A percentile compares a stretch with the other conserved stretches of the same genome.
phyloP scores from a whole-genome alignment of 2,329 filamentous ascomycete species.

The Scopulariopsis brevicaulis region DNA sequence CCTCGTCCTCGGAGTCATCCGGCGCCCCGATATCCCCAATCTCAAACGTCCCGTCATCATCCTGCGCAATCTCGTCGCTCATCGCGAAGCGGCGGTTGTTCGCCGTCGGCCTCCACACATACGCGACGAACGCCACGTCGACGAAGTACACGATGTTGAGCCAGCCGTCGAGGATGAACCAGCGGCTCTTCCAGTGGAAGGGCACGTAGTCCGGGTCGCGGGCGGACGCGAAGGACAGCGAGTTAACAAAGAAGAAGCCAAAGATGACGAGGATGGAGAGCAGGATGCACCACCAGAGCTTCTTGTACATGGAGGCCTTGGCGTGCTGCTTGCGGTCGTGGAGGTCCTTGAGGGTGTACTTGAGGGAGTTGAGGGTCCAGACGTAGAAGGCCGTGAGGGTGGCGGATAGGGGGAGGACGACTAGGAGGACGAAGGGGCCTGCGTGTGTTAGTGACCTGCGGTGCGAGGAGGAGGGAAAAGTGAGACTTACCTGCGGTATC shows the following conservation, averaged over 20 bases:
- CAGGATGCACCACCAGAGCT: constrained; percentile 96
- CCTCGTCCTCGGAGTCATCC: constrained; percentile 44
- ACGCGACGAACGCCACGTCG: constrained; percentile 86
- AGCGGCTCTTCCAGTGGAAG: constrained; percentile 92
- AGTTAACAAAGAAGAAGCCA: constrained; percentile 97
- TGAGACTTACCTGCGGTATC: constrained; percentile 59
- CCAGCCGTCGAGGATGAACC: constrained; percentile 97
- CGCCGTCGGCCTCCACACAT: constrained; percentile 90
- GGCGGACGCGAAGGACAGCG: constrained; percentile 81
- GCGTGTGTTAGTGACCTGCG: constrained; percentile 4
- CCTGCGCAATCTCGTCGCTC: constrained; percentile 97
- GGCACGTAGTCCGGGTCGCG: constrained; percentile 84
- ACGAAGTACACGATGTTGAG: constrained; percentile 91
- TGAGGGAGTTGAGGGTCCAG: constrained; percentile 95
- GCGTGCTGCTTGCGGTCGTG: constrained; percentile 84
- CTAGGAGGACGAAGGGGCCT: constrained; percentile 82
- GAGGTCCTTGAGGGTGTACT: constrained; percentile 92
- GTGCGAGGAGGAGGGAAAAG: constrained; percentile 1
- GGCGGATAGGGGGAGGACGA: constrained; percentile 82
- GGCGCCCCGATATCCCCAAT: constrained; percentile 81
- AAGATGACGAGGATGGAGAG: constrained; percentile 91
- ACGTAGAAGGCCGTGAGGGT: constrained; percentile 96
- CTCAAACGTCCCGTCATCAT: constrained; percentile 91
- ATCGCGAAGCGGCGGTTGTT: constrained; percentile 97
- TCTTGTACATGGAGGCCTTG: constrained; percentile 94